phyloP scores from a whole-genome alignment of 768 basidiomycete species.

The Galerina sulciceps region DNA sequence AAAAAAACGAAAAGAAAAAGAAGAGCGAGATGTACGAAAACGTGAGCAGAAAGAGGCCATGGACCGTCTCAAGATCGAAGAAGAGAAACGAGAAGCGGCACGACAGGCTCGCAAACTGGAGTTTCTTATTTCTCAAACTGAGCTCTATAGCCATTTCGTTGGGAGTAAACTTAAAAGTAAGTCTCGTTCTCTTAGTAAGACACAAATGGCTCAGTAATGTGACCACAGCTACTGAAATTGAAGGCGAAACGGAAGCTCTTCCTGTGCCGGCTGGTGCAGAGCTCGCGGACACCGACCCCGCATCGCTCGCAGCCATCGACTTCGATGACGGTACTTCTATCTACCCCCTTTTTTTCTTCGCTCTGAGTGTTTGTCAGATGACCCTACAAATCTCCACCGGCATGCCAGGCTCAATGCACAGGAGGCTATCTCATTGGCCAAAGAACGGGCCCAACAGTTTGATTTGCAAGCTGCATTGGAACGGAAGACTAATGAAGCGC shows the following conservation, averaged over 20 bases:
- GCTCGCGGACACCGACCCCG: conserved; percentile 55
- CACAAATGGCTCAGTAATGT: conserved; percentile 16
- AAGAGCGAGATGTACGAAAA: conserved; percentile 90
- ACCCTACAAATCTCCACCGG: conserved; percentile 80
- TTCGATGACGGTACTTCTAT: conserved; percentile 82
- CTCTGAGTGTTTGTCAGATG: conserved; percentile 54
- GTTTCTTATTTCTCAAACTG: conserved; percentile 98
- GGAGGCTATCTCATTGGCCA: conserved; percentile 81
- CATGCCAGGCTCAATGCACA: conserved; percentile 92
- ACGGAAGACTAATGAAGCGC: conserved; percentile 79
- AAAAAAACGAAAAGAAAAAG: conserved; percentile 97
- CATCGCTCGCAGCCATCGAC: conserved; percentile 72
- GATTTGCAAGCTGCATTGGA: conserved; percentile 83
- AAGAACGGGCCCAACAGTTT: conserved; percentile 80
- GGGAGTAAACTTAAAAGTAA: conserved; percentile 93
- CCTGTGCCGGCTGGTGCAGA: conserved; percentile 61
- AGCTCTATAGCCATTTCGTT: conserved; percentile 98
- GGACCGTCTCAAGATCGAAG: conserved; percentile 86
- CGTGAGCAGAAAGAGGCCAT: conserved; percentile 94
- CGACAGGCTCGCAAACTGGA: conserved; percentile 95
- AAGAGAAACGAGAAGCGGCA: conserved; percentile 92
- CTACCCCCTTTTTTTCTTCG: not conserved
- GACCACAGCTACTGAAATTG: conserved; percentile 72
- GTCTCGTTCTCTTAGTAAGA: conserved; percentile 25
- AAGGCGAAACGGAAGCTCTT: conserved; percentile 54